phyloP scores from a whole-genome alignment of 257 asterid species.

The Echites panduratus region DNA sequence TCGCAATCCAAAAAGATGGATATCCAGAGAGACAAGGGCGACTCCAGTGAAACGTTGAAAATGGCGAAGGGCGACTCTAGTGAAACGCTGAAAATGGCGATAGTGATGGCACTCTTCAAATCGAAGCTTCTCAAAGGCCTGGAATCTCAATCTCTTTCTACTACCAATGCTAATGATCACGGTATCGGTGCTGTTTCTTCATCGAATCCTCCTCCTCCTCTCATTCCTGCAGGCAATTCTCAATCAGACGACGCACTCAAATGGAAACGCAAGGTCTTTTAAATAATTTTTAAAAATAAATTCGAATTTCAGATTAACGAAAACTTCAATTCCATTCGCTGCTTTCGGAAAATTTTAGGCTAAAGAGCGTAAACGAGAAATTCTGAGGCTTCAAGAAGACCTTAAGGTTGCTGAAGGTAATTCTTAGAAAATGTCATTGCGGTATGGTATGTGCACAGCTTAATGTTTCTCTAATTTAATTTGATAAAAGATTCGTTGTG shows the following conservation, averaged over 20 bases:
- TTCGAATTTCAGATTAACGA: background rate
- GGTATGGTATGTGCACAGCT: slow-evolving; percentile 3
- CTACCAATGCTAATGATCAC: background rate
- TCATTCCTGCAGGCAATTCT: slow-evolving; percentile 17
- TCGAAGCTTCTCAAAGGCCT: slow-evolving; percentile 45
- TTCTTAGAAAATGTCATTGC: background rate
- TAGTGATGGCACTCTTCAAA: slow-evolving; percentile 58
- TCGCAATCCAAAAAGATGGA: slow-evolving; percentile 29
- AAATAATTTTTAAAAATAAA: background rate
- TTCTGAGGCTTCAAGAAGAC: slow-evolving; percentile 69
- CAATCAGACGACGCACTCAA: slow-evolving; percentile 46
- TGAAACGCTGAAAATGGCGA: slow-evolving; percentile 57
- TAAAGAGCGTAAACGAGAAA: slow-evolving; percentile 70
- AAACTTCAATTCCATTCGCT: background rate
- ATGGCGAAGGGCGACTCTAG: slow-evolving; percentile 21
- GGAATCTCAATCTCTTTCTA: slow-evolving; percentile 20
- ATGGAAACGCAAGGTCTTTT: slow-evolving; percentile 69
- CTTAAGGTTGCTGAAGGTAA: slow-evolving; percentile 81
- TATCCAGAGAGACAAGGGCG: slow-evolving; percentile 9
- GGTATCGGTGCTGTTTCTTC: slow-evolving; percentile 1
- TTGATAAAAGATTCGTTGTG: background rate
- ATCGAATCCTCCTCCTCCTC: slow-evolving; percentile 1
- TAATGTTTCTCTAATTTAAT: background rate
- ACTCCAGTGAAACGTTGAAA: too few relatives aligned
- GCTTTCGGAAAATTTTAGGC: slow-evolving; percentile 40